Percentiles rank a stretch among this genome's conserved stretches.
phyloP scores from a whole-genome alignment of 495 filamentous ascomycete genomes.

The Tirmania nivea region DNA sequence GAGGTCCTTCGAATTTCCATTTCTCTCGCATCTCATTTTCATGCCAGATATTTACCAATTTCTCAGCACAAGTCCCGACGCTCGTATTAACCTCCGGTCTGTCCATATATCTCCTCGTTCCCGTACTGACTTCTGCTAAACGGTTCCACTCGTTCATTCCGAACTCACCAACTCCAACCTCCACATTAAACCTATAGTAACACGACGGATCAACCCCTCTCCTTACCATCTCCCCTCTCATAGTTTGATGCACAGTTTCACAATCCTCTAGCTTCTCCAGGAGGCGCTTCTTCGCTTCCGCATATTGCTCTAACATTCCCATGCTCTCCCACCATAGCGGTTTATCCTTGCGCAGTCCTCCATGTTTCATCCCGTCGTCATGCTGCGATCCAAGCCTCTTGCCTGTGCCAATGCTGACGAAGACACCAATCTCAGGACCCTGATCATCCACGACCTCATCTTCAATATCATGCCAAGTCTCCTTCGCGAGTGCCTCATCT shows the following conservation, averaged over 20 bases:
- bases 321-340: background rate
- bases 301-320: constrained; percentile 59
- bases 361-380: constrained; percentile 17
- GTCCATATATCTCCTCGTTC: constrained; percentile 59
- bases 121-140: constrained; percentile 77
- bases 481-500: constrained; percentile 48
- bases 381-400: constrained; percentile 38
- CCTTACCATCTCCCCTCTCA: constrained; percentile 49
- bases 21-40: background rate
- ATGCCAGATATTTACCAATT: constrained; percentile 62
- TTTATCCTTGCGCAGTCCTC: background rate
- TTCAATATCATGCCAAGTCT: background rate
- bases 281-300: constrained; percentile 64
- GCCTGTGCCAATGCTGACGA: constrained; percentile 80
- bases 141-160: constrained; percentile 97
- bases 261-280: constrained; percentile 84
- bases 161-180: constrained; percentile 88
- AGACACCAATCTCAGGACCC: constrained; percentile 86
- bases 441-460: constrained; percentile 28
- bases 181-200: constrained; percentile 91
- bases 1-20: background rate
- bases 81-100: constrained; percentile 48
- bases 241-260: constrained; percentile 68
- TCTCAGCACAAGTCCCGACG: constrained; percentile 53
- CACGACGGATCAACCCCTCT: constrained; percentile 68